Base-by-base conservation (phyloP, 805 yeast species). In the Debaryomyces maramus region DNA sequence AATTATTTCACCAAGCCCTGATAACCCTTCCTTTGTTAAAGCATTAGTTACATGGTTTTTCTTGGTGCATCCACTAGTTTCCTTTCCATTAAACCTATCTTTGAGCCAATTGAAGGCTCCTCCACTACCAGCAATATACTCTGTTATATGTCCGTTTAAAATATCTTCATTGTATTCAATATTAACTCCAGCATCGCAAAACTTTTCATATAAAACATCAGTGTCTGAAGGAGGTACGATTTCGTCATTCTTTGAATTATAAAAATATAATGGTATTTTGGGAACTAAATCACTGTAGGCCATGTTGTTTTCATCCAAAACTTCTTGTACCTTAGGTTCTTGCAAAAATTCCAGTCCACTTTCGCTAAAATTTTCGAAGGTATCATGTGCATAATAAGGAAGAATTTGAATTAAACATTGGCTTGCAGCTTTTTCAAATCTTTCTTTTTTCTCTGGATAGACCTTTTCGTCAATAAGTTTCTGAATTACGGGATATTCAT, bases 401-500 rank as follows among this genome's bases (percentile, higher is more conserved):
- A 7, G 13, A 21, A 11, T 34, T n/a, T 35, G 21, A 17, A 26
- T 18, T 10, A 15, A 28, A 23, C 45, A 37, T 19, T 21, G n/a
- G 4, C 23, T 23, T 5, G 19, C 23, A 5, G 26, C 17, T 8
- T 36, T 32, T 14, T 18, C 9, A 21, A 22, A 33, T 15, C 26
- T 16, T 13, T 35, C 40, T 8, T 39, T 38, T 21, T 19, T 17
- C 10, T 35, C 29, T 13, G 36, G 21, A 18, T 33, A 15, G 10
- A 35, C 13, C 15, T 40, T 30, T 8, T 34, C 36, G 4, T 36
- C 7, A 11, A 36, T 6, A 15, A 32, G n/a, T 11, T 31, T 14
- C 11, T 30, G 21, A n/a, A 58, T 34, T n/a, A 47, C 52, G 5
- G 66, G 63, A 37, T 60, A 59, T 30, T 52, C 59, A 22, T 48